Evolutionary conservation across 768 basidiomycete species (phyloP), one percentile per base, ranked within the genome.

Genomic region (Leccinum sublutescens): DNA sequence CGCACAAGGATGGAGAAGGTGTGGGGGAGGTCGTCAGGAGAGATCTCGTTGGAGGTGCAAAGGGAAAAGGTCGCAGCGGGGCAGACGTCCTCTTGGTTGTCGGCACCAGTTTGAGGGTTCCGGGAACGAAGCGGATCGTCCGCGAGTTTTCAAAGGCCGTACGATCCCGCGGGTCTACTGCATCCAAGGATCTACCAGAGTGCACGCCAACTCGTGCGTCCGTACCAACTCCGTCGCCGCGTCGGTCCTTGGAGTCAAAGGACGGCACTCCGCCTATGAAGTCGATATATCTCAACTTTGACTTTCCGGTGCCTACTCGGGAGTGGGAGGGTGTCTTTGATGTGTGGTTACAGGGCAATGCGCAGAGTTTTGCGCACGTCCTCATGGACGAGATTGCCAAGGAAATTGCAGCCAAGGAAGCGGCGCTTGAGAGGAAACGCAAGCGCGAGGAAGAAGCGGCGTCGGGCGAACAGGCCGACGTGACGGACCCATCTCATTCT

Each of bases 311-410:
- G 9, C 92, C 92, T 4, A 86, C 86, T 8, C 79, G 88, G 55
- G 92, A 94, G 62, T 95, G 92, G 93, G 89, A 91, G 61, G 89
- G 86, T 8, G 87, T 95, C 3, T 95, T 97, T 64, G 94, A 97
- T 73, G 82, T 84, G 40, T 96, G 93, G 91, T 73, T 94, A 56
- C 85, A 93, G 65, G 93, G 94, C 2, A 93, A 96, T 68, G 87
- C 90, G 2, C 95, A 97, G 71, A 69, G 68, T 15, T 95, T 95
- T 73, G 89, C 91, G 5, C 74, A 75, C 40, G 70, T 85, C 59
- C 69, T 92, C 60, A 79, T 77, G 60, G 77, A 77, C 23, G 87
- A 86, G 72, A 77, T 89, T 34, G 79, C 80, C 60, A 81, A 79
- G 64, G 83, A 86, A 71, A 70, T 74, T 19, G 76, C 70, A 50